These are phyloP conservation scores for Bathelium albidoporum DNA, from an alignment of 495 filamentous ascomycete species.

Conservation along the genomic window DNA sequence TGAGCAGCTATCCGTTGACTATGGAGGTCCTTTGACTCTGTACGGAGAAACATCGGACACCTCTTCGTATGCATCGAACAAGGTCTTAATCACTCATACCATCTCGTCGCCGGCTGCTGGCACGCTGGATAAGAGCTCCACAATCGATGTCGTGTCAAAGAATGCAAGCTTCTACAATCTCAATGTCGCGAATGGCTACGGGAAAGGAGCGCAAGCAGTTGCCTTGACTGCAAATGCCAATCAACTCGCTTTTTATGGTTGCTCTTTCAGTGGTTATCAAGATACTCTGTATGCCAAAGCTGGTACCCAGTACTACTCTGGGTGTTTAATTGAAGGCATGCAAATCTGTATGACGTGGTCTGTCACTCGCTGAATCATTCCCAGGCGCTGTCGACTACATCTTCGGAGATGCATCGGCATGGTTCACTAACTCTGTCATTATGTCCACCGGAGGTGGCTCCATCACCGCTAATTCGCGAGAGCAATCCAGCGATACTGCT, in stretches of 20 bases:
- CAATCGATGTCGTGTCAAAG: slow-evolving; percentile 13
- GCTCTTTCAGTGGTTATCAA: slow-evolving; percentile 17
- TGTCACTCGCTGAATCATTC: background rate
- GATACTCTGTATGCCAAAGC: slow-evolving; percentile 19
- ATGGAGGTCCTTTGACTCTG: slow-evolving; percentile 18
- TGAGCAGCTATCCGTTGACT: slow-evolving; percentile 17
- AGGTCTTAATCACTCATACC: slow-evolving; percentile 12
- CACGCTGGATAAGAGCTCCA: slow-evolving; percentile 13
- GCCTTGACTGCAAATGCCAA: slow-evolving; percentile 16
- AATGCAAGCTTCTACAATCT: slow-evolving; percentile 20
- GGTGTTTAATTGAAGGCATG: slow-evolving; percentile 15
- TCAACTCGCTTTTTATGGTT: slow-evolving; percentile 18
- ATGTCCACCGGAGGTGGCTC: background rate
- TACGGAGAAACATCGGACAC: slow-evolving; percentile 13
- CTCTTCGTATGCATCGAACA: slow-evolving; percentile 15
- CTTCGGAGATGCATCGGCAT: slow-evolving; percentile 15
- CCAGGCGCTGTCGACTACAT: background rate
- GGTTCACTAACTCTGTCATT: slow-evolving; percentile 26
- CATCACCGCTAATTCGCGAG: background rate
- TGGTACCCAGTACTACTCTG: slow-evolving; percentile 15
- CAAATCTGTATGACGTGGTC: background rate
- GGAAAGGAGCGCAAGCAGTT: slow-evolving; percentile 15
- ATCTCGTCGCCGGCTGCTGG: slow-evolving; percentile 8
- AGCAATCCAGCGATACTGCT: background rate
- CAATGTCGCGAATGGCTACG: slow-evolving; percentile 17